Evolutionary conservation across 495 filamentous ascomycete genomes (phyloP).

Genomic region (Talaromyces trachyspermus): DNA sequence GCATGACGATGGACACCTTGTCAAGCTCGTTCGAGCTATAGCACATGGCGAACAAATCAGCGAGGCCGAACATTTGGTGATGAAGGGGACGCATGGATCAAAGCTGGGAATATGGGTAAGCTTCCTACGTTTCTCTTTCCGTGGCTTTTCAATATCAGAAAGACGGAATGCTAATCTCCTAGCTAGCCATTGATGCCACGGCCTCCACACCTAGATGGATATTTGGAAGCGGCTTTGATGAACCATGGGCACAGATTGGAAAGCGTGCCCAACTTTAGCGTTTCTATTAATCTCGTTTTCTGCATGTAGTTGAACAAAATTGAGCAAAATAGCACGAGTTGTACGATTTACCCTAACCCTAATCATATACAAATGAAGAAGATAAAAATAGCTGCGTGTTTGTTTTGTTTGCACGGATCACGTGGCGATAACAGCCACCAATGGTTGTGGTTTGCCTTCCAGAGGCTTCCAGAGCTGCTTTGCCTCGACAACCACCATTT

Average conservation of each 20-base stretch:
- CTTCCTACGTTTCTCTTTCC: background rate
- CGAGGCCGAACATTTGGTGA: conserved; percentile 37
- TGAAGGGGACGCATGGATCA: conserved; percentile 67
- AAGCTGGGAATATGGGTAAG: conserved; percentile 47
- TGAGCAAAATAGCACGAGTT: too few species aligned
- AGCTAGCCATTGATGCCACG: conserved; percentile 24
- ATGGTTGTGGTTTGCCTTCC: too few species aligned
- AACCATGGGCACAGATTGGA: conserved; percentile 25
- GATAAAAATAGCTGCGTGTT: conserved; percentile 1
- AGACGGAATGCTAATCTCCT: background rate
- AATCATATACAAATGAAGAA: too few species aligned
- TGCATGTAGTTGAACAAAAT: background rate
- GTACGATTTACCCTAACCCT: too few species aligned
- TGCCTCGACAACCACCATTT: conserved; percentile 25
- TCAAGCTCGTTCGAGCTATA: conserved; percentile 66
- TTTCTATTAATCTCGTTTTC: too few species aligned
- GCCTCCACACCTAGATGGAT: conserved; percentile 22
- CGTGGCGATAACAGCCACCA: conserved; percentile 21
- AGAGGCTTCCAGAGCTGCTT: conserved; percentile 11
- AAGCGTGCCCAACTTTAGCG: conserved; percentile 18
- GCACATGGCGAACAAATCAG: conserved; percentile 46
- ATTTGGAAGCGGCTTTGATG: conserved; percentile 29
- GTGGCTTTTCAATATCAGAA: too few species aligned
- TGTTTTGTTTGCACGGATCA: conserved; percentile 14
- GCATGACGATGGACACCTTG: conserved; percentile 70